A percentile compares a stretch with the other conserved stretches of the same genome.
These are phyloP conservation scores for Phytophthora capsici DNA, from an alignment of 352 stramenopile species.

Conservation along the genomic window DNA sequence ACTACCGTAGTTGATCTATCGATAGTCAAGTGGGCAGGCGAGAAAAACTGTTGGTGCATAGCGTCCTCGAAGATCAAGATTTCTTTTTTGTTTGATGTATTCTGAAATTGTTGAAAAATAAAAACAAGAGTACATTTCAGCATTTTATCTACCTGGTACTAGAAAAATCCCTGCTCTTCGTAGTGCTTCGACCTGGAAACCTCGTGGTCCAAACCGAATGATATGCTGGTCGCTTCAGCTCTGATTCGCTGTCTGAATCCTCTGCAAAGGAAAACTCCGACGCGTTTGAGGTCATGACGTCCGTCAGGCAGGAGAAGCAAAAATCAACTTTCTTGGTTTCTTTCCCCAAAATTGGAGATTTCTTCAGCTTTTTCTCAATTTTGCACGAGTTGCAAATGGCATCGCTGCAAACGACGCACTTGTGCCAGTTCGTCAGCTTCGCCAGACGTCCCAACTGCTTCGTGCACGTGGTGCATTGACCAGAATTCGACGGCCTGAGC, in stretches of 20 bases:
- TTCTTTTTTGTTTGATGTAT: too few species aligned
- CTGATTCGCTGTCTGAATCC: not conserved
- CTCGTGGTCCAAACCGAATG: constrained; percentile 18
- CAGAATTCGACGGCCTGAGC: not conserved
- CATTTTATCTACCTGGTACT: constrained; percentile 19
- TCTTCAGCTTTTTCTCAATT: constrained; percentile 36
- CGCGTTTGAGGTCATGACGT: constrained; percentile 18
- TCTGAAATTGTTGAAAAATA: too few species aligned
- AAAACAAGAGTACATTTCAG: not conserved
- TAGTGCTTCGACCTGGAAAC: constrained; percentile 17
- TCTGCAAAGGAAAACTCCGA: constrained; percentile 22
- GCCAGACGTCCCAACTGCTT: constrained; percentile 20
- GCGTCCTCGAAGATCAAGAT: too few species aligned
- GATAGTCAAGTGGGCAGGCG: too few species aligned
- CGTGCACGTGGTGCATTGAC: constrained; percentile 29
- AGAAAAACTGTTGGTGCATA: too few species aligned
- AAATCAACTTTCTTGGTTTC: constrained; percentile 37
- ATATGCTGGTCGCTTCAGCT: constrained; percentile 1
- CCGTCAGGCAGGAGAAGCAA: constrained; percentile 37
- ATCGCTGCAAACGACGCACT: constrained; percentile 33
- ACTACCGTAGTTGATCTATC: too few species aligned
- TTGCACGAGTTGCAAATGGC: constrained; percentile 38
- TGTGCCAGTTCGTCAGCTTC: constrained; percentile 21
- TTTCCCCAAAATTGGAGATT: constrained; percentile 23
- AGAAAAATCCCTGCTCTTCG: constrained; percentile 23